Conservation (phyloP, 805 yeast species). For the Saturnispora serradocipensis region DNA sequence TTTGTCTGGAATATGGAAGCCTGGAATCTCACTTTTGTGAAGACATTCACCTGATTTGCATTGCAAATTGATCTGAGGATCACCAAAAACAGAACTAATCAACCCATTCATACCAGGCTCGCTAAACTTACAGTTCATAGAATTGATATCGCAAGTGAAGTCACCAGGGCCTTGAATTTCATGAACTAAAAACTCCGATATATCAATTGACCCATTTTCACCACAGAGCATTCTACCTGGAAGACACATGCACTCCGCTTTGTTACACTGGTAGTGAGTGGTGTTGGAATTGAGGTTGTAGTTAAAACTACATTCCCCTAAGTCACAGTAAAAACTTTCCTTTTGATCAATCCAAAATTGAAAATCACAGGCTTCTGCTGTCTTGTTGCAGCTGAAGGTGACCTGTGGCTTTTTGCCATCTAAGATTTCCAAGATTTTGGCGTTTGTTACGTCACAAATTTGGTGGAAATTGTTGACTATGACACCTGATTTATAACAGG, state of each 20-base stretch:
- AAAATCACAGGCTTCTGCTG: conserved; percentile 63
- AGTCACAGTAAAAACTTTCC: conserved; percentile 87
- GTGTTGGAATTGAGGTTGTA: conserved; percentile 53
- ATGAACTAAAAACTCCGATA: conserved; percentile 83
- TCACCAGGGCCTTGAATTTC: conserved; percentile 92
- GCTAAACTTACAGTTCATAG: conserved; percentile 63
- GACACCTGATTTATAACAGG: conserved; percentile 82
- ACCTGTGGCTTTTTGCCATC: conserved; percentile 83
- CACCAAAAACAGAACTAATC: conserved; percentile 90
- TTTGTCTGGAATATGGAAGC: conserved; percentile 61
- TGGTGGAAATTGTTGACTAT: conserved; percentile 74
- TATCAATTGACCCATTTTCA: conserved; percentile 85
- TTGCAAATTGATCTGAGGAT: conserved; percentile 69
- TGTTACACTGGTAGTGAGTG: conserved; percentile 70
- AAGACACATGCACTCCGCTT: conserved; percentile 77
- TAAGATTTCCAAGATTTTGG: conserved; percentile 72
- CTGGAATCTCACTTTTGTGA: conserved; percentile 89
- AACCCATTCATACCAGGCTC: conserved; percentile 96
- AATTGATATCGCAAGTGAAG: conserved; percentile 63
- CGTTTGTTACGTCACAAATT: conserved; percentile 90
- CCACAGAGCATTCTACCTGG: conserved; percentile 95
- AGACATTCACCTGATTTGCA: conserved; percentile 88
- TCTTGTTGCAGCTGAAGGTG: conserved; percentile 77
- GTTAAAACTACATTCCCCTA: conserved; percentile 61
- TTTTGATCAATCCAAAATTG: conserved; percentile 92